Conservation (phyloP, 164 flowering plant genomes). For the Magnolia kwangsiensis region DNA sequence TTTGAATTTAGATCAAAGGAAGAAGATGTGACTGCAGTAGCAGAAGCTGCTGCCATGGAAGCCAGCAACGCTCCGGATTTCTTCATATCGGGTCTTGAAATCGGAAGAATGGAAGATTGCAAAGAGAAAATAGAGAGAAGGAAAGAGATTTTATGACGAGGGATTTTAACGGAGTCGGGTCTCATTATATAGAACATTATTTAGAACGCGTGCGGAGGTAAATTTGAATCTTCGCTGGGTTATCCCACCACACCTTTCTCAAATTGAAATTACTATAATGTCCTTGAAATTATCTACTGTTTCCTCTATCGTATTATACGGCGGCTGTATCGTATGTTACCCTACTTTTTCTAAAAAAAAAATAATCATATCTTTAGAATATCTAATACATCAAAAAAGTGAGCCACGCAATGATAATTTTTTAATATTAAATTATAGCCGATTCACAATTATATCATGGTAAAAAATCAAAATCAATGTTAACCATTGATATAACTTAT, state of each 20-base stretch:
- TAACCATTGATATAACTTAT: too few relatives aligned
- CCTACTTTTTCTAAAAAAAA: neutral
- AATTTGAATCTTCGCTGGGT: neutral
- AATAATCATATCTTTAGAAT: neutral
- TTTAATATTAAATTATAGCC: too few relatives aligned
- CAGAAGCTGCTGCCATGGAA: constrained; percentile 25
- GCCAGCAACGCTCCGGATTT: constrained; percentile 19
- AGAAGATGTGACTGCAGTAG: constrained; percentile 3
- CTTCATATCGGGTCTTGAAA: constrained; percentile 10
- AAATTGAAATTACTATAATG: neutral
- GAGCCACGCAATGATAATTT: neutral
- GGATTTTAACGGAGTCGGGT: neutral
- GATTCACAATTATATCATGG: too few relatives aligned
- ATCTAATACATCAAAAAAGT: neutral
- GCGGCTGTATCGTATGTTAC: neutral
- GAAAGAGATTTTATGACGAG: neutral
- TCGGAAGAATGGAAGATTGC: neutral
- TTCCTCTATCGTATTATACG: too few relatives aligned
- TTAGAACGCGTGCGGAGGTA: neutral
- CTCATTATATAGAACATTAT: neutral
- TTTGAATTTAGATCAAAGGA: constrained; percentile 8
- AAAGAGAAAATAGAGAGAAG: neutral
- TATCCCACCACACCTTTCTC: neutral
- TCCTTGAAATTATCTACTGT: neutral
- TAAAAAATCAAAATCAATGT: too few relatives aligned